phyloP scores from a whole-genome alignment of 352 stramenopile species.

The Phytophthora uliginosa region DNA sequence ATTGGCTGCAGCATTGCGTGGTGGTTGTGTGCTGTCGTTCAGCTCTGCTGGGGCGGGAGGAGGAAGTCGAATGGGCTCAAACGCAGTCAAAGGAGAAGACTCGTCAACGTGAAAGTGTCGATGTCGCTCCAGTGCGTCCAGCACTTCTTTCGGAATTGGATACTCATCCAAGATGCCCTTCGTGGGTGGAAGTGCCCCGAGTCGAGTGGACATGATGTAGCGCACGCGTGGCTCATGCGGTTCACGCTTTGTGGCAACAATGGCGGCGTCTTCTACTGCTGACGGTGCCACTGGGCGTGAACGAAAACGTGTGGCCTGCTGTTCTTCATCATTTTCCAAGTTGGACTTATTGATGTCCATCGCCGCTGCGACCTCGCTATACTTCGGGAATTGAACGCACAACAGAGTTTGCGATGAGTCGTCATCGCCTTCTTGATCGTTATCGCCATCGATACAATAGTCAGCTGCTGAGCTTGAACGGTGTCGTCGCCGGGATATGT shows the following conservation, averaged over 20 bases:
- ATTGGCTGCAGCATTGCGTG: not conserved
- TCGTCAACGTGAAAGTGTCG: constrained; percentile 74
- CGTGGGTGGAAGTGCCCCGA: constrained; percentile 61
- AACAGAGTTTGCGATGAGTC: constrained; percentile 7
- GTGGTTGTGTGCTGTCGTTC: not conserved
- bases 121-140: constrained; percentile 71
- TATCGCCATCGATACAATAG: not conserved
- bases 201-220: constrained; percentile 78
- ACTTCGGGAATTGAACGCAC: constrained; percentile 26
- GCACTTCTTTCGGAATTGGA: constrained; percentile 73
- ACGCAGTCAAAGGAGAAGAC: constrained; percentile 68
- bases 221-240: constrained; percentile 54
- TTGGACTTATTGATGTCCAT: constrained; percentile 3
- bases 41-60: constrained; percentile 12
- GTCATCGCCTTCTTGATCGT: not conserved
- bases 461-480: constrained; percentile 4
- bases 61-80: constrained; percentile 50
- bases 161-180: constrained; percentile 82
- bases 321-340: constrained; percentile 42
- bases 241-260: constrained; percentile 45
- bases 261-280: constrained; percentile 49
- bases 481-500: constrained; percentile 8
- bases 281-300: constrained; percentile 50
- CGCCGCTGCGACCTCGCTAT: constrained; percentile 7
- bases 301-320: constrained; percentile 69